Percentiles rank a stretch among this genome's conserved stretches.
Conservation (phyloP, 345 rosid species). For the Brassica rapa region DNA sequence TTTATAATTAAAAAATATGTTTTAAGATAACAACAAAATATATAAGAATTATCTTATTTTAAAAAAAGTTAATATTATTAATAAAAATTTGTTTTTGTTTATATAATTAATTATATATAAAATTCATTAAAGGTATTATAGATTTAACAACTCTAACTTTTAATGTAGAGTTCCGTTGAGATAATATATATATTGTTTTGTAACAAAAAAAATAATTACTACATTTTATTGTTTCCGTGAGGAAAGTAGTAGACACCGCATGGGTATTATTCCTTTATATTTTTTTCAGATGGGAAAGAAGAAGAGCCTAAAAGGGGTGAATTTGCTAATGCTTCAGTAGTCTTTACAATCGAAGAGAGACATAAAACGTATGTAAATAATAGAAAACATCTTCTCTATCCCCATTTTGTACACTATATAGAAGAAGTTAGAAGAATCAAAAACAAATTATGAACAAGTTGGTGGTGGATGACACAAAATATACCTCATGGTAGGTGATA, state of each 20-base stretch:
- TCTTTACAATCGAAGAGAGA: slow-evolving; percentile 29
- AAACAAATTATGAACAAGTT: slow-evolving; percentile 30
- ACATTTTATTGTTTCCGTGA: too few relatives aligned
- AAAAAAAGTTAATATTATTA: too few relatives aligned
- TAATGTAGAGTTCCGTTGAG: too few relatives aligned
- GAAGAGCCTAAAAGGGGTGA: slow-evolving; percentile 26
- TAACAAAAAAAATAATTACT: neutral
- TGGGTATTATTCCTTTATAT: slow-evolving; percentile 34
- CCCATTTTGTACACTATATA: neutral
- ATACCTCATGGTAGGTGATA: slow-evolving; percentile 44
- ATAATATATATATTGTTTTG: too few relatives aligned
- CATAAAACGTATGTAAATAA: slow-evolving; percentile 18
- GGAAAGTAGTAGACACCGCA: neutral
- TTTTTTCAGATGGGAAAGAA: slow-evolving; percentile 24
- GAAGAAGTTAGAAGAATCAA: neutral
- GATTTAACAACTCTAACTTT: too few relatives aligned
- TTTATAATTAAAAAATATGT: too few relatives aligned
- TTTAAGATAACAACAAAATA: too few relatives aligned
- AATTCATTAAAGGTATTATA: too few relatives aligned
- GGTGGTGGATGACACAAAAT: slow-evolving; percentile 42
- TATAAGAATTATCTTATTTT: too few relatives aligned
- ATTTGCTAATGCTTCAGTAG: slow-evolving; percentile 36
- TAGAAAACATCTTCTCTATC: neutral
- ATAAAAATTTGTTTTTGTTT: too few relatives aligned
- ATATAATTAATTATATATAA: too few relatives aligned